Base-by-base conservation (phyloP, 2,329 filamentous ascomycete species). In the Colletotrichum coccodes region DNA sequence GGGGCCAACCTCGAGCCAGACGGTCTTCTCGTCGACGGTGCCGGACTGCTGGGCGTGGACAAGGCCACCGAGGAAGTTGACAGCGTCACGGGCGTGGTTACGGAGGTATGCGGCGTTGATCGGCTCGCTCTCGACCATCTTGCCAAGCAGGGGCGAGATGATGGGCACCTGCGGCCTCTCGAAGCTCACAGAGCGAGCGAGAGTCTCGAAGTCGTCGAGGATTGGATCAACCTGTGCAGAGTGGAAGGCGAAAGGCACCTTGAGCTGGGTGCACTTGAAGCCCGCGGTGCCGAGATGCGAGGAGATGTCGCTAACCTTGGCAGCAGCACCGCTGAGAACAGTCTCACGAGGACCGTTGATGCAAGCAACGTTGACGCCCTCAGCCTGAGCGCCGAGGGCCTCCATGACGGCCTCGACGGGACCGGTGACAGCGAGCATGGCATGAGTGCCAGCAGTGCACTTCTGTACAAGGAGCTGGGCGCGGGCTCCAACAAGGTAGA, bases 331-430 rank as follows among this genome's bases (percentile, higher is more conserved):
- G 26, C 81, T 82, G n/a, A 96, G 83, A 2, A 96, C 94, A 11
- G 90, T 94, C 76, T 94, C 92, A 58, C 89, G 84, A 0, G 91
- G 90, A 0, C 91, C 89, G 73, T 97, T 97, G 76, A 94, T 87
- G 81, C 94, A 96, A 18, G 93, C 91, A 36, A 88, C 73, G 44
- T 87, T 86, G 60, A 85, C 76, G 6, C 78, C 80, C 73, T 71
- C 63, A 1, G 76, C 75, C 42, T 74, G 75, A n/a, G 77, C 84
- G 71, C 80, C 80, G 18, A 89, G 84, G 59, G 85, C 85, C 28
- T 86, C 83, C 50, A 80, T 83, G 67, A 90, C 87, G 6, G 85
- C 82, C 30, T 89, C 84, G 12, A 85, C 80, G 2, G 82, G 79
- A 18, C 81, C 84, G 70, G 84, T 80, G 14, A 85, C 79, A 23